These are phyloP conservation scores for Exophiala alcalophila DNA, from an alignment of 2,329 filamentous ascomycete genomes.

Conservation along the genomic window DNA sequence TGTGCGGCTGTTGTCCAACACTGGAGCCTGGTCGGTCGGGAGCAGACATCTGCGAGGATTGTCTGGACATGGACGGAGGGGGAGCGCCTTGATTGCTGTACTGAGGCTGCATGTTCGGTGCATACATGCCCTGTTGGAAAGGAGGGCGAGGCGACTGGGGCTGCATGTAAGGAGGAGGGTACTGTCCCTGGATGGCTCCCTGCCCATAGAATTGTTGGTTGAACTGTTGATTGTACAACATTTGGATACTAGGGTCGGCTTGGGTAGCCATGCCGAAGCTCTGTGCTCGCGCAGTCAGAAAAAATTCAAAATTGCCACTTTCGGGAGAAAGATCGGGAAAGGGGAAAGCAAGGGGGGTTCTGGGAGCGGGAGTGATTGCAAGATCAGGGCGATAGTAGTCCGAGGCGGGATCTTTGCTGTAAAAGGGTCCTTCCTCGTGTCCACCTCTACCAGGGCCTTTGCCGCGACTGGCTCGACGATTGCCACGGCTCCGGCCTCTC, in stretches of 20 bases:
- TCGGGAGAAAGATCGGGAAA: constrained; percentile 64
- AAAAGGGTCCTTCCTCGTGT: constrained; percentile 33
- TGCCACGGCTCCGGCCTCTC: constrained; percentile 25
- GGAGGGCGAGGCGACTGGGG: constrained; percentile 47
- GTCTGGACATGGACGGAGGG: constrained; percentile 72
- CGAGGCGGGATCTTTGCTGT: constrained; percentile 31
- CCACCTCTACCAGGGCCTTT: constrained; percentile 28
- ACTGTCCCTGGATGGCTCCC: constrained; percentile 30
- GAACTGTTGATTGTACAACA: constrained; percentile 24
- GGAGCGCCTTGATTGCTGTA: constrained; percentile 47
- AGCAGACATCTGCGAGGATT: constrained; percentile 72
- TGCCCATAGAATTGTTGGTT: constrained; percentile 25
- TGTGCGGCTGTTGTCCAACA: constrained; percentile 55
- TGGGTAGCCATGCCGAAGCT: constrained; percentile 27
- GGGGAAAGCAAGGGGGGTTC: constrained; percentile 34
- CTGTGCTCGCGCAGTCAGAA: constrained; percentile 65
- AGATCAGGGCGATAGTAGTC: constrained; percentile 30
- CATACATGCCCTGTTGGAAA: constrained; percentile 50
- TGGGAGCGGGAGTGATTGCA: constrained; percentile 25
- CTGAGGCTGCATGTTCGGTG: constrained; percentile 50
- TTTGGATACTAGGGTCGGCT: constrained; percentile 31
- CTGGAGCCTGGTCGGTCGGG: constrained; percentile 63
- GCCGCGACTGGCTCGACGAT: constrained; percentile 29
- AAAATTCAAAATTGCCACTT: constrained; percentile 67
- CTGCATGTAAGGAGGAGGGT: constrained; percentile 38